A percentile compares a stretch with the other conserved stretches of the same genome.
These are phyloP conservation scores for Kalmusia sp. DNA, from an alignment of 2,329 filamentous ascomycete species.

Conservation along the genomic window DNA sequence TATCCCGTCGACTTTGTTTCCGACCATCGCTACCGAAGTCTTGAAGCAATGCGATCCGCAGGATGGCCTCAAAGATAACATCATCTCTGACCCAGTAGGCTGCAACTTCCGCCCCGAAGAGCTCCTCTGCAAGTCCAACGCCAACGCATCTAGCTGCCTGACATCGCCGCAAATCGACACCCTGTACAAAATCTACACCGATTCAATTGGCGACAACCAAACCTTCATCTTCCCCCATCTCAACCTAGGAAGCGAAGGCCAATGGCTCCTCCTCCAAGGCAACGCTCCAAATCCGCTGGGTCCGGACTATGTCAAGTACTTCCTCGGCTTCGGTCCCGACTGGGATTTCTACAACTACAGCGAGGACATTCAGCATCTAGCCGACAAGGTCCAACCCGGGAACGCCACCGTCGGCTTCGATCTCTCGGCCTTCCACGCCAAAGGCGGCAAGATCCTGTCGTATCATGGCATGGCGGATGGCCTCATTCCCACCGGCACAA, in stretches of 20 bases:
- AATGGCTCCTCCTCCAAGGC: slow-evolving; percentile 48
- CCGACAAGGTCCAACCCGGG: slow-evolving; percentile 53
- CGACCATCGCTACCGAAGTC: slow-evolving; percentile 51
- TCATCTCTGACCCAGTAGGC: slow-evolving; percentile 54
- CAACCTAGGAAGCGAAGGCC: slow-evolving; percentile 47
- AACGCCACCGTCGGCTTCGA: slow-evolving; percentile 59
- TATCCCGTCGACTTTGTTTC: slow-evolving; percentile 53
- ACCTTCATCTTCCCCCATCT: slow-evolving; percentile 52
- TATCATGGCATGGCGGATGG: slow-evolving; percentile 55
- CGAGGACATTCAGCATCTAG: slow-evolving; percentile 48
- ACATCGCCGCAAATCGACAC: slow-evolving; percentile 52
- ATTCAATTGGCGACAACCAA: slow-evolving; percentile 50
- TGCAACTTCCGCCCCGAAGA: slow-evolving; percentile 53
- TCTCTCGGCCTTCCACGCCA: slow-evolving; percentile 53
- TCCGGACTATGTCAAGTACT: slow-evolving; percentile 50
- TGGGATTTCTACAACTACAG: slow-evolving; percentile 51
- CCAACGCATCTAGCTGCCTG: slow-evolving; percentile 49
- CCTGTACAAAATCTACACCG: slow-evolving; percentile 51
- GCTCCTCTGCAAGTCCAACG: slow-evolving; percentile 45
- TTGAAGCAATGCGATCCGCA: slow-evolving; percentile 59
- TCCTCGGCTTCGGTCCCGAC: slow-evolving; percentile 47
- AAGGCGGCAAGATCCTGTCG: slow-evolving; percentile 50
- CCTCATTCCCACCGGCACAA: slow-evolving; percentile 59
- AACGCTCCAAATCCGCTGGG: slow-evolving; percentile 47
- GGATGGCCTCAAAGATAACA: slow-evolving; percentile 57